Evolutionary conservation across 805 yeast species (phyloP), one percentile per base, ranked within the genome.

Genomic region (Yarrowia sp.): DNA sequence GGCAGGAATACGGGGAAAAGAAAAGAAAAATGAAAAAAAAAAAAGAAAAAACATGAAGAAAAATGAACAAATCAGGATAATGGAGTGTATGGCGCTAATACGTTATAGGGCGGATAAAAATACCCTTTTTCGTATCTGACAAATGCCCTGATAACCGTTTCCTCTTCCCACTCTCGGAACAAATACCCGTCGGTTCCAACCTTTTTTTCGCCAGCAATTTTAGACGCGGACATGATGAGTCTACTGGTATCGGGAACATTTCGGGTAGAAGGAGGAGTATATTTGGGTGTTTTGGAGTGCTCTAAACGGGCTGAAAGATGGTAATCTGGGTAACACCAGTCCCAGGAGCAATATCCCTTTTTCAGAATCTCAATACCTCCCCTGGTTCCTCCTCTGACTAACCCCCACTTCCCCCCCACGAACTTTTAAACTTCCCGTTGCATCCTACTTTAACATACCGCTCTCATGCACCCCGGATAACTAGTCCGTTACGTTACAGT

Each of bases 401-500:
- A 26, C 49, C 51, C 51, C 33, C 51, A 44, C 51, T 22, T 16
- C 28, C 9, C 49, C 49, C 44, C 44, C 44, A 40, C 44, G 3
- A 4, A 4, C 9, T n/a, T 8, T 21, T 41, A 7, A n/a, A 28
- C 33, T 26, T 43, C 26, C 51, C 51, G 51, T 28, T 32, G 26
- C 4, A 16, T 16, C 17, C 14, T 4, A 44, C 21, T 44, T n/a
- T n/a, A 22, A 7, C 12, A 4, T 30, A 21, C 51, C 4, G 8
- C 4, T 28, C 14, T 11, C 33, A 48, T 30, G 52, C 52, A 48
- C 52, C 52, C 52, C 52, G 52, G 52, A 48, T 48, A 48, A 48
- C 52, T n/a, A 1, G 49, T 44, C 49, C 49, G 36, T 48, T n/a
- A n/a, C n/a, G n/a, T n/a, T n/a, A n/a, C n/a, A n/a, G n/a, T n/a